Evolutionary conservation across 805 yeast species (phyloP).

Genomic region (Yamadazyma sp.): DNA sequence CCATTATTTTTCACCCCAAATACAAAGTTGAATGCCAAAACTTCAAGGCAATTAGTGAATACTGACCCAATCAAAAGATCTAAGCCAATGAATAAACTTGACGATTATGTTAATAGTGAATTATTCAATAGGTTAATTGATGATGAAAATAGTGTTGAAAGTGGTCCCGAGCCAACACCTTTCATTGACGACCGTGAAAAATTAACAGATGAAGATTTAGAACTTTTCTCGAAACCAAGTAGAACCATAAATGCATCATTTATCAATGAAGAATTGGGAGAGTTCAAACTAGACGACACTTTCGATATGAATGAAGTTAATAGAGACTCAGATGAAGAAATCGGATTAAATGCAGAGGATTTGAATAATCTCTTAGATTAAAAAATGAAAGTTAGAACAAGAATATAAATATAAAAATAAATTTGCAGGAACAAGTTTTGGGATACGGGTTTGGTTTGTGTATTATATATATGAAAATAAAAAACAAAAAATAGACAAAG

Average conservation of each 20-base stretch:
- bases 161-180: constrained; percentile 4
- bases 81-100: constrained; percentile 16
- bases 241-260: constrained; percentile 18
- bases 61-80: constrained; percentile 14
- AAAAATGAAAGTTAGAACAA: no score
- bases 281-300: constrained; percentile 6
- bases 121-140: constrained; percentile 14
- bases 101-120: constrained; percentile 1
- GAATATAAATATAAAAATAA: no score
- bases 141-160: constrained; percentile 19
- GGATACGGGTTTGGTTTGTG: no score
- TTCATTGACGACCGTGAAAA: not conserved
- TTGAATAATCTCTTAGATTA: constrained; percentile 35
- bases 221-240: constrained; percentile 20
- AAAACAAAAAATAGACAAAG: no score
- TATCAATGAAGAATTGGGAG: constrained; percentile 1
- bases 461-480: no score
- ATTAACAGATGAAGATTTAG: constrained; percentile 3
- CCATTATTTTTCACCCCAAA: constrained; percentile 3
- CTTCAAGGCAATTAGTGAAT: constrained; percentile 4
- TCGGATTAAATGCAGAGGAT: constrained; percentile 34
- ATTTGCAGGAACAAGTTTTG: no score
- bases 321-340: constrained; percentile 12
- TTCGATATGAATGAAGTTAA: constrained; percentile 8
- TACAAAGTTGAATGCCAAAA: constrained; percentile 2